These are phyloP conservation scores for Solanum chilense DNA, from an alignment of 257 asterid species.

Conservation along the genomic window DNA sequence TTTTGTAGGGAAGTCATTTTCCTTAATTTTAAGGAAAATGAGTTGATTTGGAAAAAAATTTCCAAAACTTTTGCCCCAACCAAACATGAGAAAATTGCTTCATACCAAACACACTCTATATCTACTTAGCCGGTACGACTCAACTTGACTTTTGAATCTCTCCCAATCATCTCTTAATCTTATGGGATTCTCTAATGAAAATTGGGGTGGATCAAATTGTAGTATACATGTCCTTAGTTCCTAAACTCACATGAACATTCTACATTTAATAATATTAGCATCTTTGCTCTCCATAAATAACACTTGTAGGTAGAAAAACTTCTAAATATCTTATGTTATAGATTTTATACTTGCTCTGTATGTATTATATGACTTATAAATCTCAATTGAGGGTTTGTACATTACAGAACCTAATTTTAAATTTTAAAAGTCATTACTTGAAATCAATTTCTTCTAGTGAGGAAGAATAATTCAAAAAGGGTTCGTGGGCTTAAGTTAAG, in stretches of 20 bases:
- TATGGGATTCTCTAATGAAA: not conserved
- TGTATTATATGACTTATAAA: not conserved
- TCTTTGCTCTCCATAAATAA: not conserved
- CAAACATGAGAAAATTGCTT: too few relatives aligned
- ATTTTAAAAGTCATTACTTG: not conserved
- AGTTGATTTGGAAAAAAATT: too few relatives aligned
- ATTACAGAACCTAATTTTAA: not conserved
- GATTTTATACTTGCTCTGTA: not conserved
- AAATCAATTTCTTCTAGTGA: not conserved
- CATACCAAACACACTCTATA: too few relatives aligned
- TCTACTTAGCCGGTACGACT: not conserved
- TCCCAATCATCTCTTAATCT: not conserved
- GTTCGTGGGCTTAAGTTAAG: not conserved
- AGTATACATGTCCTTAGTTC: not conserved
- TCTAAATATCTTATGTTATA: not conserved
- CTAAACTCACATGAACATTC: not conserved
- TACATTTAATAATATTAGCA: not conserved
- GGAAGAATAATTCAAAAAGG: not conserved
- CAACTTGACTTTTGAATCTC: not conserved
- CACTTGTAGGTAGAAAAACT: not conserved
- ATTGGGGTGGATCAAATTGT: not conserved
- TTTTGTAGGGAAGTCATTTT: too few relatives aligned
- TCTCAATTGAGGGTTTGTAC: not conserved
- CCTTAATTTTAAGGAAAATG: too few relatives aligned
- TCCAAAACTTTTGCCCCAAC: too few relatives aligned